Evolutionary conservation across 495 filamentous ascomycete species (phyloP).

Genomic region (Lepidopterella palustris): DNA sequence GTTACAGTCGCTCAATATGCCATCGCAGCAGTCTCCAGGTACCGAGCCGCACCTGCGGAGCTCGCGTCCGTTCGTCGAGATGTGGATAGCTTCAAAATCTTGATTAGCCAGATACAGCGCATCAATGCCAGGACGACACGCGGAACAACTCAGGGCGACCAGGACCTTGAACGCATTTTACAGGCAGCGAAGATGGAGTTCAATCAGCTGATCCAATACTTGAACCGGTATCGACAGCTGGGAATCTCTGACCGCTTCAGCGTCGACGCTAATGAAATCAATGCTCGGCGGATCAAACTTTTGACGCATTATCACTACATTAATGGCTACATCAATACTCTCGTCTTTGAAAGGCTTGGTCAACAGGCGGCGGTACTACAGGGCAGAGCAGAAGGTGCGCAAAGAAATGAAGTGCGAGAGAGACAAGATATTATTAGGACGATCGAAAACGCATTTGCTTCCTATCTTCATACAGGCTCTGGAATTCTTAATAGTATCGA

Average conservation of each 20-base stretch:
- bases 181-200: not conserved
- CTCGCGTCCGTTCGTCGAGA: conserved; percentile 1
- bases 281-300: not conserved
- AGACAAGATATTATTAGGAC: not conserved
- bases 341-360: not conserved
- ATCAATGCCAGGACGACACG: not conserved
- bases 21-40: not conserved
- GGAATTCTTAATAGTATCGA: not conserved
- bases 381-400: not conserved
- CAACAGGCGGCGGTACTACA: not conserved
- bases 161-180: conserved; percentile 11
- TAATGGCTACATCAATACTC: not conserved
- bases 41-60: not conserved
- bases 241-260: not conserved
- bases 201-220: not conserved
- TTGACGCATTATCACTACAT: not conserved
- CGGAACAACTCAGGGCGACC: not conserved
- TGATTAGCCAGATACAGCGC: not conserved
- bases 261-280: not conserved
- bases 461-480: no score
- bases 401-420: not conserved
- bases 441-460: not conserved
- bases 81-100: not conserved
- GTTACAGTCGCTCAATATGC: not conserved
- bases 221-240: not conserved